These are phyloP conservation scores for Penicillium thymicola DNA, from an alignment of 2,329 filamentous ascomycete genomes.

Conservation along the genomic window DNA sequence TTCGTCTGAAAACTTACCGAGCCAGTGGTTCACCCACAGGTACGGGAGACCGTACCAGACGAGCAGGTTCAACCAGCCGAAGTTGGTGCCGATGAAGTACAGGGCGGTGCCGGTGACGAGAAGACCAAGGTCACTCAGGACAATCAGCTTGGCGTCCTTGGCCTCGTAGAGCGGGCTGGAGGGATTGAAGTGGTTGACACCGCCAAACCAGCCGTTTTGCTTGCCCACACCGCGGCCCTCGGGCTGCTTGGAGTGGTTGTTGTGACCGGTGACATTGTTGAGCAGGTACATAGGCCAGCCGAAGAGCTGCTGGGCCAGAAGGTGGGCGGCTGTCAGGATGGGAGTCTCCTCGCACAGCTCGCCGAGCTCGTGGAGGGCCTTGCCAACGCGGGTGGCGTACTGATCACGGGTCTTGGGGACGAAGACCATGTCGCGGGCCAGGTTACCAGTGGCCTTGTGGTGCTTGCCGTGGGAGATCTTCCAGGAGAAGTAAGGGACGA, in stretches of 20 bases:
- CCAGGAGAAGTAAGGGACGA: constrained; percentile 99
- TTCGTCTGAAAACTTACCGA: constrained; percentile 62
- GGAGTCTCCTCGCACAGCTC: constrained; percentile 96
- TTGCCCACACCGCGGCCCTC: constrained; percentile 95
- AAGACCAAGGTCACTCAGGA: constrained; percentile 81
- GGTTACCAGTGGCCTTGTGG: constrained; percentile 97
- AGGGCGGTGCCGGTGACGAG: constrained; percentile 61
- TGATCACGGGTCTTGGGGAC: constrained; percentile 86
- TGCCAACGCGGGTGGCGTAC: constrained; percentile 72
- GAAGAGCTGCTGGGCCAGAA: constrained; percentile 80
- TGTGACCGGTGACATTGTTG: constrained; percentile 92
- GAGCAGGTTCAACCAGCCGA: constrained; percentile 79
- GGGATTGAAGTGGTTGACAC: constrained; percentile 95
- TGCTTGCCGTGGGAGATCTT: constrained; percentile 99
- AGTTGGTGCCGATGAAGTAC: constrained; percentile 68
- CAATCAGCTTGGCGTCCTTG: constrained; percentile 82
- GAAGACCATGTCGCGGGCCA: constrained; percentile 99
- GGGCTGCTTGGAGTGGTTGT: constrained; percentile 83
- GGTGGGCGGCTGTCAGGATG: constrained; percentile 69
- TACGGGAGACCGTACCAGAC: constrained; percentile 97
- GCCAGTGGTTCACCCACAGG: constrained; percentile 98
- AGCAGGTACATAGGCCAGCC: constrained; percentile 93
- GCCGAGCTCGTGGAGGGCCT: constrained; percentile 72
- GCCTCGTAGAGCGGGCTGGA: constrained; percentile 85
- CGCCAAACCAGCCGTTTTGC: constrained; percentile 71